A percentile compares a stretch with the other conserved stretches of the same genome.
phyloP scores from a whole-genome alignment of 202 grass and related monocot species.

The Setaria viridis region DNA sequence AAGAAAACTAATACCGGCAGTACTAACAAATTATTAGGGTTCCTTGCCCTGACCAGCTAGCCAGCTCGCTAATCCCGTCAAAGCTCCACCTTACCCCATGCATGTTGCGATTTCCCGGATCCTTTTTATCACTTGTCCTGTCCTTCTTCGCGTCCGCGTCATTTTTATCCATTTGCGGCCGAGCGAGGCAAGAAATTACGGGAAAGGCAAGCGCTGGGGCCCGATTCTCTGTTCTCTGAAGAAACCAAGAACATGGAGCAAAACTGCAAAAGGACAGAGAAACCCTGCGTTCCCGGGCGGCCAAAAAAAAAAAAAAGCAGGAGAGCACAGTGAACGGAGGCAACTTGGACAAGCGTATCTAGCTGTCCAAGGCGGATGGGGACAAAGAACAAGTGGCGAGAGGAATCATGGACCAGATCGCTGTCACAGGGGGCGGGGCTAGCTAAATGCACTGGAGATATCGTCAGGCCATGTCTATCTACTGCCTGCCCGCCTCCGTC shows the following conservation, averaged over 20 bases:
- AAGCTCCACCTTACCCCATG: slow-evolving; percentile 27
- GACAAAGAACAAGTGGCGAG: slow-evolving; percentile 41
- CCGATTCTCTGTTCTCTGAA: neutral
- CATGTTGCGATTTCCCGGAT: neutral
- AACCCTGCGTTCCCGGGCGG: neutral
- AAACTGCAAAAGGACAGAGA: neutral
- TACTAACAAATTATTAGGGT: neutral
- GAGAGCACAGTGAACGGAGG: neutral
- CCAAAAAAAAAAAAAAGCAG: neutral
- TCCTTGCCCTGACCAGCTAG: neutral
- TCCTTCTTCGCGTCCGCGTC: neutral
- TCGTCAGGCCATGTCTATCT: neutral
- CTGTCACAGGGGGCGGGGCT: neutral
- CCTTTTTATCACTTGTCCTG: neutral
- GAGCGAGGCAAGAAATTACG: neutral
- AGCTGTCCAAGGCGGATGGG: neutral
- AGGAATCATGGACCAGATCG: slow-evolving; percentile 28
- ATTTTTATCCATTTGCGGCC: neutral
- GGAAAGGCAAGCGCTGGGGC: neutral
- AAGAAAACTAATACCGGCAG: neutral
- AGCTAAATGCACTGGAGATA: neutral
- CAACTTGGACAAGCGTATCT: neutral
- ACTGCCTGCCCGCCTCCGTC: too few species aligned
- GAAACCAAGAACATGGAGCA: neutral
- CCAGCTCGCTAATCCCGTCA: slow-evolving; percentile 31